Percentiles rank a stretch among this genome's conserved stretches.
phyloP scores from a whole-genome alignment of 2,329 filamentous ascomycete species.

The Didymellaceae sp. region DNA sequence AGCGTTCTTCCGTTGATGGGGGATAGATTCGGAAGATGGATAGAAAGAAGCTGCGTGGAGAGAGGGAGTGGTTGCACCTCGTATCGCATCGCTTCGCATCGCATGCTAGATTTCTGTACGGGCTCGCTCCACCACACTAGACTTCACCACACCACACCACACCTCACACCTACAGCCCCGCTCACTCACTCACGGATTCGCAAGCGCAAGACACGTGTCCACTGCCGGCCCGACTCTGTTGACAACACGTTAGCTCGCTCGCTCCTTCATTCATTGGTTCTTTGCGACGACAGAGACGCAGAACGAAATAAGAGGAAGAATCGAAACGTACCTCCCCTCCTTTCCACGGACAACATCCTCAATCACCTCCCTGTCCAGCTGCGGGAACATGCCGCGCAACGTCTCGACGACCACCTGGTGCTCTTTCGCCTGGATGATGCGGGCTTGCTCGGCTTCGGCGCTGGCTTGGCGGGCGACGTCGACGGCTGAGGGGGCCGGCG shows the following conservation, averaged over 20 bases:
- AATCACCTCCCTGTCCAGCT: conserved; percentile 91
- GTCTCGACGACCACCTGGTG: conserved; percentile 93
- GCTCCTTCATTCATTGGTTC: no score
- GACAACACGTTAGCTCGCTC: conserved; percentile 1
- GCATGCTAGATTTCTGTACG: no score
- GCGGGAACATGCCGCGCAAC: conserved; percentile 93
- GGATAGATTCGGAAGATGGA: no score
- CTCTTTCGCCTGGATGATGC: conserved; percentile 81
- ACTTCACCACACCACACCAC: no score
- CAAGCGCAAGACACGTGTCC: conserved; percentile 57
- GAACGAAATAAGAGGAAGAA: neutral
- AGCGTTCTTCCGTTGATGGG: no score
- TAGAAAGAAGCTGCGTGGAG: no score
- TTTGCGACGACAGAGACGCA: no score
- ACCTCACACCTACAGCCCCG: no score
- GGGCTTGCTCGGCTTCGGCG: conserved; percentile 86
- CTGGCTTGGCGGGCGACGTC: conserved; percentile 89
- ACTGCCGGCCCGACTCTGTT: conserved; percentile 54
- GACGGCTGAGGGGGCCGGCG: no score
- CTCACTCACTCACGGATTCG: conserved; percentile 34
- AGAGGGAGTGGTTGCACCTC: no score
- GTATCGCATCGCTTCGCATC: no score
- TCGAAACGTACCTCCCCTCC: conserved; percentile 78
- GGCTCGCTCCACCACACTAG: no score
- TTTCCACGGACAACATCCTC: conserved; percentile 97